Conservation (phyloP, 306 rosid species). For the Myrica gale region DNA sequence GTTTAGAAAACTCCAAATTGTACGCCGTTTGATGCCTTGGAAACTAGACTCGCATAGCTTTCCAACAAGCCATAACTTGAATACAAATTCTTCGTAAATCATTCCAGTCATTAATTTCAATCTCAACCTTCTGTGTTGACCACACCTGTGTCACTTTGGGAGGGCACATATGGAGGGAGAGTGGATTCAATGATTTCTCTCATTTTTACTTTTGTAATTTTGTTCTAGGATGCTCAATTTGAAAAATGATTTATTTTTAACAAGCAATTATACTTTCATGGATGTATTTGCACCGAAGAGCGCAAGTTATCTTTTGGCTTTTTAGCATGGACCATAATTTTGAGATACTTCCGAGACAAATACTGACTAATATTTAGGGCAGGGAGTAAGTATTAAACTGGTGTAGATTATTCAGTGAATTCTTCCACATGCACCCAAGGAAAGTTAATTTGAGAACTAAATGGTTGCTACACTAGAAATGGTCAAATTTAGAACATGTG, state of each 20-base stretch:
- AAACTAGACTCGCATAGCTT: no score
- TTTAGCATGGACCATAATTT: neutral
- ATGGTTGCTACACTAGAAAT: neutral
- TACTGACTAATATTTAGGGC: neutral
- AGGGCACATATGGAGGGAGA: neutral
- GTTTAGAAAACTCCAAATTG: no score
- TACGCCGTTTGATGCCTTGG: no score
- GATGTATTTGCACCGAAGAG: neutral
- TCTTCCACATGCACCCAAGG: neutral
- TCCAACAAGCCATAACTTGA: no score
- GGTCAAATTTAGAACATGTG: neutral
- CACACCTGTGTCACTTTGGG: no score
- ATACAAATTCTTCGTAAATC: no score
- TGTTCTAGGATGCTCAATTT: neutral
- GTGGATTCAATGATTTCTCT: neutral
- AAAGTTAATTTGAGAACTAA: neutral
- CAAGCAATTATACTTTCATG: neutral
- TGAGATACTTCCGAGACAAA: neutral
- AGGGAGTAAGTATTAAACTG: neutral
- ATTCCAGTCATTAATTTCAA: no score
- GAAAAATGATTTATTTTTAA: constrained; percentile 1
- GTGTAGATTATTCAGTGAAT: neutral
- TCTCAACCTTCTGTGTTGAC: no score
- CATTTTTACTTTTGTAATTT: neutral
- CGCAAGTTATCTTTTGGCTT: neutral